phyloP scores from a whole-genome alignment of 2,329 filamentous ascomycete species.

The Alternaria triticina region DNA sequence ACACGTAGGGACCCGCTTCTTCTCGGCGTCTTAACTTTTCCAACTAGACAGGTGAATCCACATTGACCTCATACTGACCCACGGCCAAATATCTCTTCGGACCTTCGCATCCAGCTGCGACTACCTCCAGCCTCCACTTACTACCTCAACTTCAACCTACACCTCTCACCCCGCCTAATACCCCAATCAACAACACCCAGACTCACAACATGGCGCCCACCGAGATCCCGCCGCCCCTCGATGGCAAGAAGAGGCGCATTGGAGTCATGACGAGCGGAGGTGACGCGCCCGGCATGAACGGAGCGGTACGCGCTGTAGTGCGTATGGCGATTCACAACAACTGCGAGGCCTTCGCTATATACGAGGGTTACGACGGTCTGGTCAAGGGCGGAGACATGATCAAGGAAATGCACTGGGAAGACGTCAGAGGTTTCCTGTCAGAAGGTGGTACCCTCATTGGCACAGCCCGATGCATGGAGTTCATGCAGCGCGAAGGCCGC shows the following conservation, averaged over 20 bases:
- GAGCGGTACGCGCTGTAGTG: slow-evolving; percentile 85
- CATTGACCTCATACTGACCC: slow-evolving; percentile 36
- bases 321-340: slow-evolving; percentile 84
- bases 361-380: slow-evolving; percentile 95
- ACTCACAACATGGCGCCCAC: slow-evolving; percentile 36
- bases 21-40: slow-evolving; percentile 22
- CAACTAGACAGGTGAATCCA: slow-evolving; percentile 21
- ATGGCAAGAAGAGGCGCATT: slow-evolving; percentile 68
- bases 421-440: slow-evolving; percentile 91
- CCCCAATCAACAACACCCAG: slow-evolving; percentile 2
- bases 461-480: slow-evolving; percentile 89
- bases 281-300: slow-evolving; percentile 95
- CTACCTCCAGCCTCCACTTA: slow-evolving; percentile 11
- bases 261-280: slow-evolving; percentile 94
- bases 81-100: slow-evolving; percentile 17
- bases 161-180: slow-evolving; percentile 7
- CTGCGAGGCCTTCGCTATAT: slow-evolving; percentile 61
- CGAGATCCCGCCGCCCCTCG: slow-evolving; percentile 44
- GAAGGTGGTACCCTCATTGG: slow-evolving; percentile 96
- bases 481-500: slow-evolving; percentile 86
- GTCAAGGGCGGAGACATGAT: slow-evolving; percentile 90
- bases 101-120: slow-evolving; percentile 6
- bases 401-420: slow-evolving; percentile 85
- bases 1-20: slow-evolving; percentile 30
- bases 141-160: neutral